These are phyloP conservation scores for Claviceps spartinae DNA, from an alignment of 2,329 filamentous ascomycete genomes.

Conservation along the genomic window DNA sequence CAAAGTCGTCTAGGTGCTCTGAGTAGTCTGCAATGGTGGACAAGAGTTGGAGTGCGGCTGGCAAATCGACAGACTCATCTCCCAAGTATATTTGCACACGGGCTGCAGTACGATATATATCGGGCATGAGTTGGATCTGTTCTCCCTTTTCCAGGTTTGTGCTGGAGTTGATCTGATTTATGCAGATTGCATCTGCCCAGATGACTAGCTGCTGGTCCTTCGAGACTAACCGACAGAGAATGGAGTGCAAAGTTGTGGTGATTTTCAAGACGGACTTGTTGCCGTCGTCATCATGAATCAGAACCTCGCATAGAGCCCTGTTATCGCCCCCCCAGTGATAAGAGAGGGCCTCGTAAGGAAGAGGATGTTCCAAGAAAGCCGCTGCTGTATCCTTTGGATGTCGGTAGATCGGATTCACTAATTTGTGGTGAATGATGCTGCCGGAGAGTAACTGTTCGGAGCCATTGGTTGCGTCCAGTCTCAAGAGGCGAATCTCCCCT, in stretches of 20 bases:
- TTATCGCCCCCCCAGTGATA: conserved; percentile 7
- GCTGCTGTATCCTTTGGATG: neutral
- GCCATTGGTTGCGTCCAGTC: neutral
- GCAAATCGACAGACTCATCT: conserved; percentile 2
- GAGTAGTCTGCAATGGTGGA: conserved; percentile 5
- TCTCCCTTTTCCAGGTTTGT: conserved; percentile 7
- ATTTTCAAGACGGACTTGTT: conserved; percentile 1
- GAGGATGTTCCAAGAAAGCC: neutral
- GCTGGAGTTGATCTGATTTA: conserved; percentile 6
- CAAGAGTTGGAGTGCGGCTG: conserved; percentile 3
- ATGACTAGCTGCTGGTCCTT: conserved; percentile 3
- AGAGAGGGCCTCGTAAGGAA: conserved; percentile 5
- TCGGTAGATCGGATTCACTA: conserved; percentile 1
- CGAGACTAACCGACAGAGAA: conserved; percentile 3
- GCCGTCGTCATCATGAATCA: conserved; percentile 1
- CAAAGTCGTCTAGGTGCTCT: conserved; percentile 4
- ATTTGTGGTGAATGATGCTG: conserved; percentile 4
- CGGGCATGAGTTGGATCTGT: conserved; percentile 8
- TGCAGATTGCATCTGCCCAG: conserved; percentile 10
- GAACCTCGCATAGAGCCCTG: neutral
- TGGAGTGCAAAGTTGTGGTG: conserved; percentile 3
- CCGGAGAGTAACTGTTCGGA: conserved; percentile 1
- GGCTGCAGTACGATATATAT: conserved; percentile 5
- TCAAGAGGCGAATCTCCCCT: conserved; percentile 6
- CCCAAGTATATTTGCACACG: conserved; percentile 7